phyloP scores from a whole-genome alignment of 345 rosid genomes.

The Gossypium anomalum region DNA sequence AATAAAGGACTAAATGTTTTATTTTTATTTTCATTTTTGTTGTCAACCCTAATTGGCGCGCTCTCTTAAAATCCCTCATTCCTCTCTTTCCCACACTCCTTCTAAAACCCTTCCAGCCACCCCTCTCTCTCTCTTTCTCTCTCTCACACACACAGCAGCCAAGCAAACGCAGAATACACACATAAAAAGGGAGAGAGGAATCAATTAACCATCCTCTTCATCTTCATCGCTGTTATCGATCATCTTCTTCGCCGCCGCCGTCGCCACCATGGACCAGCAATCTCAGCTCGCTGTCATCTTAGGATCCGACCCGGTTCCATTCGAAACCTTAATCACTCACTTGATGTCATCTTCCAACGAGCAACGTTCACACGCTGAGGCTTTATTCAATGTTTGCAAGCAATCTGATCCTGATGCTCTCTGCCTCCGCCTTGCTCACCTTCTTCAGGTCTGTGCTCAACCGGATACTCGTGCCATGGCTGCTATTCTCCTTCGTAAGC shows the following conservation, averaged over 20 bases:
- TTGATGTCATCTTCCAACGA: not conserved
- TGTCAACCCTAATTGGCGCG: too few relatives aligned
- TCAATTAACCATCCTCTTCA: not conserved
- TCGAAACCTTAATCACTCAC: constrained; percentile 39
- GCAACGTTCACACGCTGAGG: not conserved
- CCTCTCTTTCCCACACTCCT: too few relatives aligned
- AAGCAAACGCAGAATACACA: too few relatives aligned
- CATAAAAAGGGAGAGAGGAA: not conserved
- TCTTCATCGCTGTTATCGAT: too few relatives aligned
- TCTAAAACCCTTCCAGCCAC: too few relatives aligned
- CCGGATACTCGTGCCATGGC: not conserved
- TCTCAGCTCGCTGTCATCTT: constrained; percentile 73
- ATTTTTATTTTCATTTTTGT: too few relatives aligned
- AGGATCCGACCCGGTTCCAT: constrained; percentile 73
- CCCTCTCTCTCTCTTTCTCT: too few relatives aligned
- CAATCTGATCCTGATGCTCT: not conserved
- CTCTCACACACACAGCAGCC: too few relatives aligned
- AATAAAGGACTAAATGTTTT: too few relatives aligned
- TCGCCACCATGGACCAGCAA: constrained; percentile 72
- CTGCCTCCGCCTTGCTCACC: not conserved
- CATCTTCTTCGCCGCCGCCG: constrained; percentile 11
- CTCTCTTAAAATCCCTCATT: too few relatives aligned
- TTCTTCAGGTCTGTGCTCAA: not conserved
- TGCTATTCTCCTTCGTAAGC: not conserved
- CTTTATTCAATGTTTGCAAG: not conserved